Conservation (phyloP, 2,329 filamentous ascomycete genomes). For the Diaporthe eres region DNA sequence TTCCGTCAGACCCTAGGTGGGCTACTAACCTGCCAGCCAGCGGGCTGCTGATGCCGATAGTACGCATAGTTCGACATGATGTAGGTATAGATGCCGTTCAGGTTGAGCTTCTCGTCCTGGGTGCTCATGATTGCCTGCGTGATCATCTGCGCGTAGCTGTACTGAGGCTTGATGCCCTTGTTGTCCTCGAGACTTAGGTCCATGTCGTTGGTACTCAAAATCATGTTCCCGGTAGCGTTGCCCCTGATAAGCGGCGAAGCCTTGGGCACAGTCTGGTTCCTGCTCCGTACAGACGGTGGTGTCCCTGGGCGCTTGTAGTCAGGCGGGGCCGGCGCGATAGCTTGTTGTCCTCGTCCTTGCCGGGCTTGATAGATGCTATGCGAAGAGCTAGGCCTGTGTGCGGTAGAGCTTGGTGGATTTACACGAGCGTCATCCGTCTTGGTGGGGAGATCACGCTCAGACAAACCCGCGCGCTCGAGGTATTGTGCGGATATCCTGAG, state of each 20-base stretch:
- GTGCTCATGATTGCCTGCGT: conserved; percentile 94
- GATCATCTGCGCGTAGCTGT: conserved; percentile 97
- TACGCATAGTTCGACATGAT: conserved; percentile 94
- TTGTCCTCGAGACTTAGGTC: conserved; percentile 87
- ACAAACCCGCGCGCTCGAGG: conserved; percentile 75
- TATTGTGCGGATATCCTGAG: conserved; percentile 79
- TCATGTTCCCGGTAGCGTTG: conserved; percentile 55
- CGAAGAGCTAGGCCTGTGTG: conserved; percentile 47
- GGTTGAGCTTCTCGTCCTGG: conserved; percentile 87
- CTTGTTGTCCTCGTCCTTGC: conserved; percentile 56
- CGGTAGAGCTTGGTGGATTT: conserved; percentile 34
- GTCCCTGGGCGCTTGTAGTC: conserved; percentile 74
- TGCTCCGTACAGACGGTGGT: conserved; percentile 64
- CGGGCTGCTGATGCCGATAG: conserved; percentile 82
- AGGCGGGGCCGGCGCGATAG: conserved; percentile 71
- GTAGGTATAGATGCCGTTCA: conserved; percentile 93
- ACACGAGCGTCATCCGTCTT: conserved; percentile 37
- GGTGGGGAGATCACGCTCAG: conserved; percentile 47
- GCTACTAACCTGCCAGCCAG: conserved; percentile 87
- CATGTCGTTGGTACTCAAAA: conserved; percentile 69
- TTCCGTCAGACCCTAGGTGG: not conserved
- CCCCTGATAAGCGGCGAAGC: conserved; percentile 56
- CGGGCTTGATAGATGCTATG: conserved; percentile 44
- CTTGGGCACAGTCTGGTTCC: conserved; percentile 49
- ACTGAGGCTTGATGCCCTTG: conserved; percentile 93